Evolutionary conservation across 129 eudicot species (phyloP).

Genomic region (Scalesia atractyloides): DNA sequence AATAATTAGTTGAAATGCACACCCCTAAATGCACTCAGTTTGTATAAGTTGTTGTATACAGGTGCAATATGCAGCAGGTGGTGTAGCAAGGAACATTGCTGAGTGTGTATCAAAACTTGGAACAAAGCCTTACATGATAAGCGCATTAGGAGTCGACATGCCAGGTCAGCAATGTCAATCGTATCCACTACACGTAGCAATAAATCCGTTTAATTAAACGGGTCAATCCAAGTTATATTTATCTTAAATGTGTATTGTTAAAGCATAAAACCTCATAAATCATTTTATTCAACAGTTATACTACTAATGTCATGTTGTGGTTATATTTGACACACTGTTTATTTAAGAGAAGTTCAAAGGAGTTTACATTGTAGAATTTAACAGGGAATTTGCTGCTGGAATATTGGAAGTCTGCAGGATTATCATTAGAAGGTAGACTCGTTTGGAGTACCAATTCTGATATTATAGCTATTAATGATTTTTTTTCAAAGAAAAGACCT

Average conservation of each 20-base stretch:
- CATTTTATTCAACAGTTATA: background rate
- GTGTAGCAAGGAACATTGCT: slow-evolving; percentile 95
- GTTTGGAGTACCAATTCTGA: slow-evolving; percentile 5
- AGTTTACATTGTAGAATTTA: slow-evolving; percentile 5
- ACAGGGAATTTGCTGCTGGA: slow-evolving; percentile 76
- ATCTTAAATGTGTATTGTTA: background rate
- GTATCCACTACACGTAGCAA: background rate
- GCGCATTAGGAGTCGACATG: slow-evolving; percentile 85
- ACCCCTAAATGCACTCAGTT: background rate
- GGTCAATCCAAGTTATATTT: background rate
- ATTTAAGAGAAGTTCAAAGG: background rate
- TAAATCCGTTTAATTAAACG: background rate
- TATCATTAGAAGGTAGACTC: slow-evolving; percentile 55
- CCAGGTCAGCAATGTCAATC: slow-evolving; percentile 55
- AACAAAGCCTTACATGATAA: slow-evolving; percentile 74
- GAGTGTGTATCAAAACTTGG: slow-evolving; percentile 92
- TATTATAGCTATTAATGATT: background rate
- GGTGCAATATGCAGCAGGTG: slow-evolving; percentile 78
- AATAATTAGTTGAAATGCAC: background rate
- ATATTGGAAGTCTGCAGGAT: slow-evolving; percentile 74
- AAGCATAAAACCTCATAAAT: background rate
- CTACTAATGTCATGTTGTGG: background rate
- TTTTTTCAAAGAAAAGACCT: background rate
- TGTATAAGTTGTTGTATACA: slow-evolving; percentile 19
- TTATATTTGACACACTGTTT: background rate